A percentile compares a stretch with the other conserved stretches of the same genome.
Conservation (phyloP, 345 rosid species). For the Heritiera fomes region DNA sequence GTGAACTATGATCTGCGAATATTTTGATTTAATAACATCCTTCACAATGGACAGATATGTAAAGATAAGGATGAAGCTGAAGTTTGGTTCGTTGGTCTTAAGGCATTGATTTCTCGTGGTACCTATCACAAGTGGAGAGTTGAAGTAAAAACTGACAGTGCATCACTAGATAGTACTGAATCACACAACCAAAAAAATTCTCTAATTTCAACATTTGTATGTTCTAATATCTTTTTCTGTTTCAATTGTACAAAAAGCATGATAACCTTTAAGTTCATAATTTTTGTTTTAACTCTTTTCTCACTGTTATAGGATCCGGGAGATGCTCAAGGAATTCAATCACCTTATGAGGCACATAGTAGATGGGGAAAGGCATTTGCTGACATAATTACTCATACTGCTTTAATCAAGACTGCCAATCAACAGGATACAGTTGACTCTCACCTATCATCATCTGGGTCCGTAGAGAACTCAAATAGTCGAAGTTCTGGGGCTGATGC, state of each 20-base stretch:
- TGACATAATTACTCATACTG: conserved; percentile 70
- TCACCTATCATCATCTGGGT: conserved; percentile 30
- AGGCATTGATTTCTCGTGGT: conserved; percentile 57
- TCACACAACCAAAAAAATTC: conserved; percentile 42
- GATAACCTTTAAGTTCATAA: not conserved
- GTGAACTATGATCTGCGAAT: not conserved
- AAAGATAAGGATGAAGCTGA: conserved; percentile 99
- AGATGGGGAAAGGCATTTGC: conserved; percentile 71
- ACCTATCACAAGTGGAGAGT: conserved; percentile 52
- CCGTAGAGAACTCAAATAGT: conserved; percentile 50
- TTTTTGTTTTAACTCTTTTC: conserved; percentile 4
- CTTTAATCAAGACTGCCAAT: conserved; percentile 37
- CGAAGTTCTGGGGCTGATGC: conserved; percentile 62
- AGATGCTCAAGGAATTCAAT: conserved; percentile 48
- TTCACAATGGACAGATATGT: conserved; percentile 61
- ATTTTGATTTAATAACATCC: conserved; percentile 16
- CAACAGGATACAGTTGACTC: conserved; percentile 45
- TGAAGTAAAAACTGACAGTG: conserved; percentile 45
- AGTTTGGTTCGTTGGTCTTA: conserved; percentile 87
- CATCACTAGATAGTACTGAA: conserved; percentile 52
- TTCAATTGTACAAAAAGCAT: conserved; percentile 14
- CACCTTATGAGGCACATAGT: conserved; percentile 46
- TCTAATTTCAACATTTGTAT: conserved; percentile 53
- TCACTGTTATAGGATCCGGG: conserved; percentile 45
- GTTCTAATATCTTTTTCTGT: conserved; percentile 31